Conservation (phyloP, 371 early-diverging fungal genomes). For the Actinomucor elegans region DNA sequence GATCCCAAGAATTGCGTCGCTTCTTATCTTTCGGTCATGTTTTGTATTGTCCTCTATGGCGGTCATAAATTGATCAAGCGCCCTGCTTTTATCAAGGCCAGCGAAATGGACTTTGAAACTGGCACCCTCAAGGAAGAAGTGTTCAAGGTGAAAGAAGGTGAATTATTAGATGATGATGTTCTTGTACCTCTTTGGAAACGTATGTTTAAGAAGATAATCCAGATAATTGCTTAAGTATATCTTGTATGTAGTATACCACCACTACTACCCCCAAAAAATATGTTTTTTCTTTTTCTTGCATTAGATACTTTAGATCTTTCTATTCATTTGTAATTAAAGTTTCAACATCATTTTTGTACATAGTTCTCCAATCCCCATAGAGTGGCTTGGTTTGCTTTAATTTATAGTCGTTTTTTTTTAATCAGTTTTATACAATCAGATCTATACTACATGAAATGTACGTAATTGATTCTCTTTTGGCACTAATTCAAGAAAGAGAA, state of each 20-base stretch:
- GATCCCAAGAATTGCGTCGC: slow-evolving; percentile 37
- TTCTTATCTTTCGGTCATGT: slow-evolving; percentile 45
- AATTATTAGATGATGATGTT: slow-evolving; percentile 10
- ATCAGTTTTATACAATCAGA: no score
- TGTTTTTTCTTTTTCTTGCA: neutral
- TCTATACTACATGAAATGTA: no score
- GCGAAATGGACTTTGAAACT: slow-evolving; percentile 39
- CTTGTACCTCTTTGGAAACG: slow-evolving; percentile 19
- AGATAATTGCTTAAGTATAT: slow-evolving; percentile 18
- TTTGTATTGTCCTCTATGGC: slow-evolving; percentile 47
- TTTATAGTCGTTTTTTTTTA: no score
- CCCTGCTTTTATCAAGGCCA: slow-evolving; percentile 21
- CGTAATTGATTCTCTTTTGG: no score
- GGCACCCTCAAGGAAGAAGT: slow-evolving; percentile 20
- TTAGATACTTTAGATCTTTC: neutral
- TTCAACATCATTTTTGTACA: slow-evolving; percentile 2
- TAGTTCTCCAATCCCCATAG: no score
- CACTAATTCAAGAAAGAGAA: no score
- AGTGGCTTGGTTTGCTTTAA: no score
- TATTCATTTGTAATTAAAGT: neutral
- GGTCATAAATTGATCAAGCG: slow-evolving; percentile 44
- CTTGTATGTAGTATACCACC: neutral
- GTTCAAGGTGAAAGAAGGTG: slow-evolving; percentile 13
- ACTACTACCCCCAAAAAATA: neutral
- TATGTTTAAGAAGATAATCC: slow-evolving; percentile 5